Evolutionary conservation across 371 early-diverging fungal species (phyloP).

Genomic region (Blastocladiella emersonii): DNA sequence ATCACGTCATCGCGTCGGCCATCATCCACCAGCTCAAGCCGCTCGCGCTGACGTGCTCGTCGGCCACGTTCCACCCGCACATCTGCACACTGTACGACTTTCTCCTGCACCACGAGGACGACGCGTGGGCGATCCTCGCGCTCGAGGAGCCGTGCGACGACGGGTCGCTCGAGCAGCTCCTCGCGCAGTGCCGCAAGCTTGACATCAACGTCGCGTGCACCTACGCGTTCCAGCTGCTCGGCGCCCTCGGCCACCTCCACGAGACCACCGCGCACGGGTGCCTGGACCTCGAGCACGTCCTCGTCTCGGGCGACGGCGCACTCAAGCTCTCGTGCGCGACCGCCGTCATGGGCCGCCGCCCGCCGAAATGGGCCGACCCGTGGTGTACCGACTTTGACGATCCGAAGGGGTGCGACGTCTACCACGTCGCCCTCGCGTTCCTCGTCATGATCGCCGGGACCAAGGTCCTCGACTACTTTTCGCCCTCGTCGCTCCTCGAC

Average conservation of each 20-base stretch:
- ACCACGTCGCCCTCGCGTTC: not conserved
- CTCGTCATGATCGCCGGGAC: not conserved
- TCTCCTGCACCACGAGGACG: not conserved
- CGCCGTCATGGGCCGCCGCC: not conserved
- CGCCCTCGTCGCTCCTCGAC: not conserved
- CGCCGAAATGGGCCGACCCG: not conserved
- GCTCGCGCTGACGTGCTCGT: not conserved
- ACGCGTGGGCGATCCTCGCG: not conserved
- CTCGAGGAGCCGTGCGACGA: not conserved
- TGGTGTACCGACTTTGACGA: not conserved
- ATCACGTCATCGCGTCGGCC: not conserved
- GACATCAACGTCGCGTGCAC: not conserved
- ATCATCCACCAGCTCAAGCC: not conserved
- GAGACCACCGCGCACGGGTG: not conserved
- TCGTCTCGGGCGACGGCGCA: not conserved
- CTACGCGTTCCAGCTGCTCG: not conserved
- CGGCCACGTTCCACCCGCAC: constrained; percentile 1
- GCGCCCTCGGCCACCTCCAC: not conserved
- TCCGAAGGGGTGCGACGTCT: not conserved
- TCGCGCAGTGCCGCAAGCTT: not conserved
- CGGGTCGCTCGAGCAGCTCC: not conserved
- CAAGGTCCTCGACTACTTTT: not conserved
- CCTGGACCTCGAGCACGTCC: not conserved
- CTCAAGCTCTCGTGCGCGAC: not conserved
- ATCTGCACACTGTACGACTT: not conserved